These are phyloP conservation scores for Pseudogymnoascus sp. DNA, from an alignment of 2,329 filamentous ascomycete genomes.

Conservation along the genomic window DNA sequence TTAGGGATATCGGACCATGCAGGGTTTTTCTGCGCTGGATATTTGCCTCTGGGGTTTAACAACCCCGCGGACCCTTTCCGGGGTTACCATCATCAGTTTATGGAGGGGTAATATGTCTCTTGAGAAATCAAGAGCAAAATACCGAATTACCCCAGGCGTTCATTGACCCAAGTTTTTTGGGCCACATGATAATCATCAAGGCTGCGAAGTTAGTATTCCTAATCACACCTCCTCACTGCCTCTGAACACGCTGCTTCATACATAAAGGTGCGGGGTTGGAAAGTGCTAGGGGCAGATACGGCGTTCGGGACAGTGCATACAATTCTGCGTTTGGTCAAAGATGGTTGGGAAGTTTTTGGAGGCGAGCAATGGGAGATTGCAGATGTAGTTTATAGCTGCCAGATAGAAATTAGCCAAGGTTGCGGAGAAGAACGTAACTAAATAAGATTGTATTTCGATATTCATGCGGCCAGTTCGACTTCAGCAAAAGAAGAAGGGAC, in stretches of 20 bases:
- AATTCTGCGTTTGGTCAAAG: not conserved
- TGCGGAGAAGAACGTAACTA: not conserved
- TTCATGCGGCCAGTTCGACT: not conserved
- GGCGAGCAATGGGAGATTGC: not conserved
- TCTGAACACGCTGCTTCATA: not conserved
- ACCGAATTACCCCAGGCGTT: not conserved
- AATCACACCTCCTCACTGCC: not conserved
- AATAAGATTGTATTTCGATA: not conserved
- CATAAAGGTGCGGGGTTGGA: not conserved
- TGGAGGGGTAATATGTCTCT: not conserved
- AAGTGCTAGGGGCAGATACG: not conserved
- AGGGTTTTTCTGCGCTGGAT: not conserved
- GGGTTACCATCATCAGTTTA: slow-evolving; percentile 1
- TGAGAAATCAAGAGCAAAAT: not conserved
- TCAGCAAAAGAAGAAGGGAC: not conserved
- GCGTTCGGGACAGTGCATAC: not conserved
- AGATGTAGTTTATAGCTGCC: slow-evolving; percentile 6
- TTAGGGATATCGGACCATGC: not conserved
- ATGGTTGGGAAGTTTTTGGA: not conserved
- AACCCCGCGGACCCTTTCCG: not conserved
- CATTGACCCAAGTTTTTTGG: slow-evolving; percentile 1
- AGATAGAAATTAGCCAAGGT: not conserved
- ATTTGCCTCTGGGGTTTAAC: not conserved
- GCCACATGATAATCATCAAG: not conserved
- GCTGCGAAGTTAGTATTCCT: slow-evolving; percentile 7